Evolutionary conservation across 495 filamentous ascomycete species (phyloP).

Genomic region (Hypoxylon intermedium): DNA sequence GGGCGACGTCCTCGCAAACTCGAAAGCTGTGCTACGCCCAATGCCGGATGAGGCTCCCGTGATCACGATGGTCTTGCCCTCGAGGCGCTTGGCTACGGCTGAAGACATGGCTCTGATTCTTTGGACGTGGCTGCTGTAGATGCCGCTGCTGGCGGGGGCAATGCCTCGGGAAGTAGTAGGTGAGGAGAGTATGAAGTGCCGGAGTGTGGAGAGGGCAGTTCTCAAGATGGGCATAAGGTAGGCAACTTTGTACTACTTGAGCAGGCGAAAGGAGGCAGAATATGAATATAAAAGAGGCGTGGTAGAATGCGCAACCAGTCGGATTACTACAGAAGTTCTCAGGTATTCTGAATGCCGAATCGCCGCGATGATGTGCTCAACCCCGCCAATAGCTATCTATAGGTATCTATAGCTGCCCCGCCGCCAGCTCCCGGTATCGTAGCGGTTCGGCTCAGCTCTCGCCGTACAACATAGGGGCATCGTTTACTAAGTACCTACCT

Average conservation of each 20-base stretch:
- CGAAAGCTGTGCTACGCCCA: slow-evolving; percentile 81
- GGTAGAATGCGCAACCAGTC: neutral
- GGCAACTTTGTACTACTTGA: neutral
- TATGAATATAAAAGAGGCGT: neutral
- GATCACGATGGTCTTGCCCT: slow-evolving; percentile 91
- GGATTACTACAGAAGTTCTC: neutral
- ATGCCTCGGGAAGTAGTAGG: neutral
- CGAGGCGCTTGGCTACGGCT: slow-evolving; percentile 82
- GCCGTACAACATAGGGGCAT: slow-evolving; percentile 9
- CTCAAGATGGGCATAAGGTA: slow-evolving; percentile 27
- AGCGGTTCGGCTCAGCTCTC: slow-evolving; percentile 20
- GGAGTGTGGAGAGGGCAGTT: slow-evolving; percentile 21
- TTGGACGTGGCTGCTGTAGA: neutral
- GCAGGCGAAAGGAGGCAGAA: neutral
- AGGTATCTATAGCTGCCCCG: slow-evolving; percentile 19
- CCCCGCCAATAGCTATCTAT: slow-evolving; percentile 31
- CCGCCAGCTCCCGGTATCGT: slow-evolving; percentile 30
- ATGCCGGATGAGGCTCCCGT: slow-evolving; percentile 96
- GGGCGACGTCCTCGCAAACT: slow-evolving; percentile 89
- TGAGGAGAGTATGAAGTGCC: slow-evolving; percentile 13
- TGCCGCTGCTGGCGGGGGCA: neutral
- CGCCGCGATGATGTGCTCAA: slow-evolving; percentile 36
- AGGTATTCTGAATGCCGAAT: slow-evolving; percentile 25
- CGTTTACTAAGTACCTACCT: neutral
- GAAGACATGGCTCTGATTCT: slow-evolving; percentile 64